A percentile compares a stretch with the other conserved stretches of the same genome.
Conservation (phyloP, 2,329 filamentous ascomycete species). For the Colletotrichum australisinense region DNA sequence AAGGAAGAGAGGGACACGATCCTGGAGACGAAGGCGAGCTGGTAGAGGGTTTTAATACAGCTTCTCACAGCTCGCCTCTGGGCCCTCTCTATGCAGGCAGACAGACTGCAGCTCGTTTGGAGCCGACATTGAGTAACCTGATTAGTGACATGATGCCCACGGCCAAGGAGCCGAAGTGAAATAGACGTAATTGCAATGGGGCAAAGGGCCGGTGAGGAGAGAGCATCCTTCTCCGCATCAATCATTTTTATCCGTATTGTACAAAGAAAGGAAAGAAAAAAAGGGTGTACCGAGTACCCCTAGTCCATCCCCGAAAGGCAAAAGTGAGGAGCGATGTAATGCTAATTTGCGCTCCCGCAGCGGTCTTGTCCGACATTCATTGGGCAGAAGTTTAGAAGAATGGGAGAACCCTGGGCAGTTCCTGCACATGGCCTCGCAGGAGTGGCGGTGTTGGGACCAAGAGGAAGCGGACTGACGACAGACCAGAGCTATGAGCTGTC, state of each 20-base stretch:
- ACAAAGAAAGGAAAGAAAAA: too few relatives aligned
- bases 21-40: conserved; percentile 8
- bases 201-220: conserved; percentile 22
- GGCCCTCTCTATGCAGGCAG: too few relatives aligned
- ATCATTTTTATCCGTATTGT: background rate
- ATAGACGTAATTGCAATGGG: conserved; percentile 34
- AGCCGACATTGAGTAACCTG: background rate
- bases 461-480: conserved; percentile 11
- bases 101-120: background rate
- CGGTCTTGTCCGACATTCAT: conserved; percentile 34
- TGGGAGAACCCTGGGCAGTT: conserved; percentile 28
- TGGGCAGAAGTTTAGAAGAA: conserved; percentile 18
- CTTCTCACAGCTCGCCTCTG: background rate
- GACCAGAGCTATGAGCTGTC: conserved; percentile 1
- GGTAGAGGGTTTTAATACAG: conserved; percentile 36
- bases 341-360: conserved; percentile 22
- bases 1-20: background rate
- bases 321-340: conserved; percentile 34
- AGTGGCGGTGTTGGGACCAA: conserved; percentile 22
- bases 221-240: conserved; percentile 34
- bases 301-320: background rate
- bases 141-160: conserved; percentile 24
- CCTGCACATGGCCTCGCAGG: conserved; percentile 14
- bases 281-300: background rate
- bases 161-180: conserved; percentile 18